Percentiles rank a stretch among this genome's conserved stretches.
phyloP scores from a whole-genome alignment of 345 rosid genomes.

The Populus ilicifolia region DNA sequence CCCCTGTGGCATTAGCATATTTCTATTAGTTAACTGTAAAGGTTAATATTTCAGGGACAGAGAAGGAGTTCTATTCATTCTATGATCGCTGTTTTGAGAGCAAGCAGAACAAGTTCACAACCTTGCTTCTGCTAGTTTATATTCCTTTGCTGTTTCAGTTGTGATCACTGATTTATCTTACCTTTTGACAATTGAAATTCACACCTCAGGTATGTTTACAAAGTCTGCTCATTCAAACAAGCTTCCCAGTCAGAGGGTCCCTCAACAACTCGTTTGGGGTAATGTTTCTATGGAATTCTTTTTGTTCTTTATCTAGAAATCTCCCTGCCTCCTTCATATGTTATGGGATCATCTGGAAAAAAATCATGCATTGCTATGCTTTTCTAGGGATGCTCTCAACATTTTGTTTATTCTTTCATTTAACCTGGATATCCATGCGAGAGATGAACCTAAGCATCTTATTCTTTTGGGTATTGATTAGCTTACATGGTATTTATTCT shows the following conservation, averaged over 20 bases:
- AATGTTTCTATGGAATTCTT: slow-evolving; percentile 20
- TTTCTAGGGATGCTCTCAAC: not conserved
- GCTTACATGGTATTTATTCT: not conserved
- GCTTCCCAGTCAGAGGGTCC: slow-evolving; percentile 83
- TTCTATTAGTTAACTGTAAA: slow-evolving; percentile 21
- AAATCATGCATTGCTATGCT: not conserved
- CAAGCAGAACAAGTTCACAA: slow-evolving; percentile 78
- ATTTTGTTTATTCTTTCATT: not conserved
- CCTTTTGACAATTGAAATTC: slow-evolving; percentile 4
- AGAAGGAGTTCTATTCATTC: slow-evolving; percentile 86
- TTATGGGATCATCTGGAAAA: not conserved
- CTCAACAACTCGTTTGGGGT: slow-evolving; percentile 73
- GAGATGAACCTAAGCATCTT: not conserved
- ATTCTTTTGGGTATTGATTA: not conserved
- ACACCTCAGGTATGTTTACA: slow-evolving; percentile 76
- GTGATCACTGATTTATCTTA: slow-evolving; percentile 9
- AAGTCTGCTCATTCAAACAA: slow-evolving; percentile 81
- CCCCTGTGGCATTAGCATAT: not conserved
- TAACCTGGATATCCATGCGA: not conserved
- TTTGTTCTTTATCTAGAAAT: not conserved
- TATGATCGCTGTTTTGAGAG: slow-evolving; percentile 74
- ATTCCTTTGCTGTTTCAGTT: slow-evolving; percentile 1
- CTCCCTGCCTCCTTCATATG: not conserved
- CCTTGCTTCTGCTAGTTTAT: slow-evolving; percentile 1
- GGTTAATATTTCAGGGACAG: slow-evolving; percentile 56